These are phyloP conservation scores for Malassezia brasiliensis DNA, from an alignment of 1,284 basidiomycete genomes.

Conservation along the genomic window DNA sequence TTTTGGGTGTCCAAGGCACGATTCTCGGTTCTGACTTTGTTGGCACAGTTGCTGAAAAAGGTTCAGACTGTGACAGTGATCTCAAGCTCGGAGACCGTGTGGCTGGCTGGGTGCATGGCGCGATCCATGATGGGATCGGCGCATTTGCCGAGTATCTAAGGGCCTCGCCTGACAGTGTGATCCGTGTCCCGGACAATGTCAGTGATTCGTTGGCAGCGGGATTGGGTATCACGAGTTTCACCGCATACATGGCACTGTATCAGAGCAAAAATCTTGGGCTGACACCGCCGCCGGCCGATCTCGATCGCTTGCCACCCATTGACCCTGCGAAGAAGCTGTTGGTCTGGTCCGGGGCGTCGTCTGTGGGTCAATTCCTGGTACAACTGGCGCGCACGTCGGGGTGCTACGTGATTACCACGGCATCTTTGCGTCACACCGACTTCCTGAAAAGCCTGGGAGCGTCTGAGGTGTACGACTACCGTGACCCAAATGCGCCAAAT, in stretches of 20 bases:
- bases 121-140: constrained; percentile 43
- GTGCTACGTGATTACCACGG: constrained; percentile 53
- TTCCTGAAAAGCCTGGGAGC: constrained; percentile 36
- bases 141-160: constrained; percentile 48
- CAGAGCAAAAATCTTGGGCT: constrained; percentile 19
- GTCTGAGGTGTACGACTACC: constrained; percentile 52
- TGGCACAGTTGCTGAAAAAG: constrained; percentile 55
- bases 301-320: constrained; percentile 19
- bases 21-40: constrained; percentile 57
- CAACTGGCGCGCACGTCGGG: constrained; percentile 48
- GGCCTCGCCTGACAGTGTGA: constrained; percentile 25
- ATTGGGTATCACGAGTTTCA: constrained; percentile 36
- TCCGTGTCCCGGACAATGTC: constrained; percentile 29
- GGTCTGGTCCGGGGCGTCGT: constrained; percentile 57
- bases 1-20: constrained; percentile 43
- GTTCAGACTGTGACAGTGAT: constrained; percentile 18
- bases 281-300: constrained; percentile 18
- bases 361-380: constrained; percentile 52
- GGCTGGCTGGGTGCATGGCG: constrained; percentile 52
- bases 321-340: constrained; percentile 28
- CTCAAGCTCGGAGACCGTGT: constrained; percentile 57
- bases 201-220: constrained; percentile 23
- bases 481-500: constrained; percentile 38
- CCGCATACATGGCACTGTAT: constrained; percentile 20
- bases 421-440: constrained; percentile 46